Conservation (phyloP, 345 rosid species). For the Ceriops decandra region DNA sequence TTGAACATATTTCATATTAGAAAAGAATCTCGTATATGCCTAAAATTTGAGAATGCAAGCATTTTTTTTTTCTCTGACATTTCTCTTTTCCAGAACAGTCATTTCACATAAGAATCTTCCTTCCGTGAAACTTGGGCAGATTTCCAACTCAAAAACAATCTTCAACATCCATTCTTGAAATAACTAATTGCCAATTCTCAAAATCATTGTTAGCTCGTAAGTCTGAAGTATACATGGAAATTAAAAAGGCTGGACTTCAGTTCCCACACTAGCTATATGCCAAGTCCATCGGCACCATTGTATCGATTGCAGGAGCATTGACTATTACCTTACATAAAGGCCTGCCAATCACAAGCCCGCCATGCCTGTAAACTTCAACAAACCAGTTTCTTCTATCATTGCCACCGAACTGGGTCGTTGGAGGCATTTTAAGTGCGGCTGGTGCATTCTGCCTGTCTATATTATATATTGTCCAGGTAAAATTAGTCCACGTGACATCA, state of each 20-base stretch:
- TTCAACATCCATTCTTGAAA: too few relatives aligned
- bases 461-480: slow-evolving; percentile 21
- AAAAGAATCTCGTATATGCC: too few relatives aligned
- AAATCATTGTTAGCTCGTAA: background rate
- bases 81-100: too few relatives aligned
- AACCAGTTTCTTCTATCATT: background rate
- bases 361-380: background rate
- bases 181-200: too few relatives aligned
- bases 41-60: too few relatives aligned
- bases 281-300: slow-evolving; percentile 24
- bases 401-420: slow-evolving; percentile 23
- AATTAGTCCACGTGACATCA: background rate
- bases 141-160: too few relatives aligned
- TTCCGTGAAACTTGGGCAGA: too few relatives aligned
- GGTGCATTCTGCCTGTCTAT: background rate
- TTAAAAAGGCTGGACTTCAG: slow-evolving; percentile 19
- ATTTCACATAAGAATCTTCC: too few relatives aligned
- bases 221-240: background rate
- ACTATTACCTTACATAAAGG: slow-evolving; percentile 25
- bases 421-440: slow-evolving; percentile 23
- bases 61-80: too few relatives aligned
- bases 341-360: slow-evolving; percentile 4
- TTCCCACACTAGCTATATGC: slow-evolving; percentile 21
- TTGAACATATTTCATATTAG: too few relatives aligned
- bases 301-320: slow-evolving; percentile 24